Percentiles rank a stretch among this genome's conserved stretches.
Evolutionary conservation across 2,329 filamentous ascomycete genomes (phyloP).

Genomic region (Talaromyces sp.): DNA sequence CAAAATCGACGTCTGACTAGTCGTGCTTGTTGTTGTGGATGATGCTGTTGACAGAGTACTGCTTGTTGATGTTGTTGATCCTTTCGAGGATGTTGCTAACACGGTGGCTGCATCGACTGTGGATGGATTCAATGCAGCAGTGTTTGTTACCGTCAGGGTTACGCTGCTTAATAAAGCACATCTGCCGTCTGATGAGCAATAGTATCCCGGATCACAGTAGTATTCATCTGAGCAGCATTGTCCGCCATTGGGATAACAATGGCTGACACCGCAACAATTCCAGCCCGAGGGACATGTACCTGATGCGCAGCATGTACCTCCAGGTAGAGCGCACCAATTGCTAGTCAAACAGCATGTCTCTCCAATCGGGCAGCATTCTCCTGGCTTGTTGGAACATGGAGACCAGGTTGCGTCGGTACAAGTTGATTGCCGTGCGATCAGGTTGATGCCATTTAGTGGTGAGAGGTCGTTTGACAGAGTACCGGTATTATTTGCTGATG

Average conservation of each 20-base stretch:
- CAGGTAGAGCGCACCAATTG: not conserved
- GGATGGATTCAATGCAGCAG: not conserved
- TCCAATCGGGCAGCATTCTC: not conserved
- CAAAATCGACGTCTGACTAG: not conserved
- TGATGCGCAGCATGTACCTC: not conserved
- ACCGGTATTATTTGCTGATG: not conserved
- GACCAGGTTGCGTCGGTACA: not conserved
- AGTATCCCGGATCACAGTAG: constrained; percentile 3
- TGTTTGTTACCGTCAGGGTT: not conserved
- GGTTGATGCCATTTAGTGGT: not conserved
- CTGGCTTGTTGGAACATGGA: not conserved
- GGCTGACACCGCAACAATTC: constrained; percentile 2
- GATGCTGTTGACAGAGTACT: not conserved
- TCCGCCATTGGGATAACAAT: not conserved
- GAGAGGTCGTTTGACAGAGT: not conserved
- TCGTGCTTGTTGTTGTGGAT: not conserved
- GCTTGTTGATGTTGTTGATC: not conserved
- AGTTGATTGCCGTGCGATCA: not conserved
- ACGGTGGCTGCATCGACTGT: not conserved
- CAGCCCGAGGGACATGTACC: not conserved
- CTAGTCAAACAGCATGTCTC: constrained; percentile 1
- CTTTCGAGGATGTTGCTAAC: not conserved
- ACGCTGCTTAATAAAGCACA: not conserved
- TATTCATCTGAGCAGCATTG: not conserved
- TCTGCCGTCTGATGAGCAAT: not conserved